phyloP scores from a whole-genome alignment of 1,284 basidiomycete genomes.

The Schizophyllum amplum region DNA sequence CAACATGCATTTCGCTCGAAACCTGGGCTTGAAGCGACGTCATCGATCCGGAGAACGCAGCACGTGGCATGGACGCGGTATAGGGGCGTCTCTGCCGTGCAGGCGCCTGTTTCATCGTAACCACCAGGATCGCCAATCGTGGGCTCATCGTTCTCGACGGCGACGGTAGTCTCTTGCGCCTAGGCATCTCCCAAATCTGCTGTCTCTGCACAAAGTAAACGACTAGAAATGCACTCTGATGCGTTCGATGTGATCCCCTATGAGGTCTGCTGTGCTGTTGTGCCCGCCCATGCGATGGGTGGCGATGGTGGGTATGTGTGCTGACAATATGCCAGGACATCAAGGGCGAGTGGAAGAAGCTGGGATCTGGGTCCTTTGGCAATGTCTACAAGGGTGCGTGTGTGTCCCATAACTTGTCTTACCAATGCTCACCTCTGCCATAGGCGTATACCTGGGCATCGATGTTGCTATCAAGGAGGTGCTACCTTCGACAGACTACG shows the following conservation, averaged over 20 bases:
- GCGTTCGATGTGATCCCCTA: slow-evolving; percentile 80
- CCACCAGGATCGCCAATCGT: no score
- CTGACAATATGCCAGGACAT: slow-evolving; percentile 53
- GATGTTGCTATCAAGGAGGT: slow-evolving; percentile 97
- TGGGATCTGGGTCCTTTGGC: slow-evolving; percentile 89
- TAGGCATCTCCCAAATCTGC: no score
- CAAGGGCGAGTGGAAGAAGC: slow-evolving; percentile 79
- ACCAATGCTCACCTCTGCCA: background rate
- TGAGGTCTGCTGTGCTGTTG: no score
- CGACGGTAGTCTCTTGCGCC: no score
- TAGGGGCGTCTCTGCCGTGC: no score
- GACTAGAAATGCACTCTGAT: slow-evolving; percentile 32
- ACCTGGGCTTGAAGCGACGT: no score
- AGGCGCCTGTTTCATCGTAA: no score
- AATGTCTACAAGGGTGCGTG: slow-evolving; percentile 80
- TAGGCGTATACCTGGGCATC: slow-evolving; percentile 87
- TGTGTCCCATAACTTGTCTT: slow-evolving; percentile 1
- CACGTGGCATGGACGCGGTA: no score
- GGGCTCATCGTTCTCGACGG: no score
- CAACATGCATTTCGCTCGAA: no score
- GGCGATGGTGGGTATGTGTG: slow-evolving; percentile 7
- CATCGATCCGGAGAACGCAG: no score
- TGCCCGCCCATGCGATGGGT: background rate
- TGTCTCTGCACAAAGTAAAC: background rate
- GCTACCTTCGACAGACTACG: slow-evolving; percentile 81